Conservation (phyloP, 495 filamentous ascomycete species). For the Tuber calosporum region DNA sequence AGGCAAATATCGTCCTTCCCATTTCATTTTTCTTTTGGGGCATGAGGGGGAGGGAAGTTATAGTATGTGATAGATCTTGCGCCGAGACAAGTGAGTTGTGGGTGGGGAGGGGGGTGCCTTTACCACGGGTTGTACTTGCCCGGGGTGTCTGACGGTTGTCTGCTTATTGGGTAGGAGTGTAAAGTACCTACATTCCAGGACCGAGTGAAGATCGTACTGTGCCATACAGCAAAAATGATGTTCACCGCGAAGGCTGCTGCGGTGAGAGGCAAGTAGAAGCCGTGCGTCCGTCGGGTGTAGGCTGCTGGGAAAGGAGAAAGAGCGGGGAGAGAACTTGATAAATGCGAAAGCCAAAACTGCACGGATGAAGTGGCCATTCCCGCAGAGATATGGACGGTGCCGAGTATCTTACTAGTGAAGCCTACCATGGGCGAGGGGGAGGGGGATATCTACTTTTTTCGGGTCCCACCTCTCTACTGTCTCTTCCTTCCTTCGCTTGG, state of each 20-base stretch:
- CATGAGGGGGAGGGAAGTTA: background rate
- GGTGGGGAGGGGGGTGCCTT: background rate
- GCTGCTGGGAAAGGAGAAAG: background rate
- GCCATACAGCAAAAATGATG: background rate
- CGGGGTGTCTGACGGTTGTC: background rate
- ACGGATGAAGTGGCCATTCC: constrained; percentile 1
- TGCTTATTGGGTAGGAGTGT: background rate
- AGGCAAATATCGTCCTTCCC: background rate
- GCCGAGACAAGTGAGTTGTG: background rate
- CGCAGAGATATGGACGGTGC: background rate
- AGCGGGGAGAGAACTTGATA: background rate
- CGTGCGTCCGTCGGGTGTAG: background rate
- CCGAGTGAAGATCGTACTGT: background rate
- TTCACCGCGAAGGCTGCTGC: background rate
- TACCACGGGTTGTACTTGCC: constrained; percentile 1
- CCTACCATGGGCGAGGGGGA: background rate
- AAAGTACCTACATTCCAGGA: background rate
- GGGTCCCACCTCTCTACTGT: background rate
- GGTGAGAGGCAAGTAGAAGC: background rate
- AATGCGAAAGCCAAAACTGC: background rate
- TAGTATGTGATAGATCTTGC: background rate
- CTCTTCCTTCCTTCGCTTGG: background rate
- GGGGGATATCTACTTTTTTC: background rate
- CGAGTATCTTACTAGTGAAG: background rate
- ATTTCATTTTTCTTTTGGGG: background rate